These are phyloP conservation scores for Immersiporthe knoxdaviesiana DNA, from an alignment of 2,329 filamentous ascomycete species.

Conservation along the genomic window DNA sequence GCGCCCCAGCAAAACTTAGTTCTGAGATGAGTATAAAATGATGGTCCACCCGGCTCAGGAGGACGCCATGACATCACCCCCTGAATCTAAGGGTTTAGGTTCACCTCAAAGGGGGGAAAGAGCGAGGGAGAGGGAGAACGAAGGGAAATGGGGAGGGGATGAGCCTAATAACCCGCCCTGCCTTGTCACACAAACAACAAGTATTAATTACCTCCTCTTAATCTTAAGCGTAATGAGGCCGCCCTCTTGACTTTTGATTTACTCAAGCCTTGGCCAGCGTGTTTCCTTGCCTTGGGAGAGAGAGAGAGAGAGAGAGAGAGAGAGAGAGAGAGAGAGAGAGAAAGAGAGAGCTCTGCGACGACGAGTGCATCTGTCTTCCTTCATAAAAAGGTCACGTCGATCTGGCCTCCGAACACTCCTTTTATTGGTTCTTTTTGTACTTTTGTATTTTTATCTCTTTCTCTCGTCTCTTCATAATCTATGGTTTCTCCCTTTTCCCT, in stretches of 20 bases:
- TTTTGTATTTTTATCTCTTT: neutral
- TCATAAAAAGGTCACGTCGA: neutral
- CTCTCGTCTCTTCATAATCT: neutral
- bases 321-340: neutral
- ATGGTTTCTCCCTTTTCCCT: neutral
- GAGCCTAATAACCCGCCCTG: conserved; percentile 2
- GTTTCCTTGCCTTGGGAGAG: neutral
- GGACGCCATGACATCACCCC: conserved; percentile 13
- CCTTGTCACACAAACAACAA: neutral
- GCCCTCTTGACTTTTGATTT: neutral
- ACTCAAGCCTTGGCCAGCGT: neutral
- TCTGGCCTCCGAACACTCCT: neutral
- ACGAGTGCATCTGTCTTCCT: neutral
- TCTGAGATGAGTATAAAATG: neutral
- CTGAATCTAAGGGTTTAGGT: neutral
- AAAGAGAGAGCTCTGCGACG: neutral
- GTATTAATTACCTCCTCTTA: neutral
- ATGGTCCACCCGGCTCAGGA: conserved; percentile 11
- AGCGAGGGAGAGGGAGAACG: neutral
- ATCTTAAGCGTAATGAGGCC: conserved; percentile 18
- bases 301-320: neutral
- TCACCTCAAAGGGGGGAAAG: neutral
- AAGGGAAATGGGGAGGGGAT: neutral
- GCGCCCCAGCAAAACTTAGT: too few species aligned
- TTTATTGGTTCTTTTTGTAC: neutral